Base-by-base conservation (phyloP, 768 basidiomycete genomes). In the Leccinum variicolor region DNA sequence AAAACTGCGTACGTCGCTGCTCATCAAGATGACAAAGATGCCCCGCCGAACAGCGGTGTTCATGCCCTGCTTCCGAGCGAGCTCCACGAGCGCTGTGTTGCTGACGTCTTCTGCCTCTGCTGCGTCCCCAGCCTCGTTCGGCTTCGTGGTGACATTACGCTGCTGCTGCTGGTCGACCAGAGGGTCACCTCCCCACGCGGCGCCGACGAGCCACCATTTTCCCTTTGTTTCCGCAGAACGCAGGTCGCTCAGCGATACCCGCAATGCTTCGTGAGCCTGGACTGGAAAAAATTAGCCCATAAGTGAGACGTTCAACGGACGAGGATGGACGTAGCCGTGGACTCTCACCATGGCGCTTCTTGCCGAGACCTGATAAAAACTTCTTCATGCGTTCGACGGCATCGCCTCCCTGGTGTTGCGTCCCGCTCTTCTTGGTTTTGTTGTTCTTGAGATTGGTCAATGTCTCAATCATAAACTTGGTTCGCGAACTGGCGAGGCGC, bases 171-270 rank as follows among this genome's bases (percentile, higher is more conserved):
- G 82, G 55, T 98, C 95, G 19, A 87, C 79, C 4, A 98, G 81
- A 8, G 97, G 95, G 65, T 98, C 87, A 2, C 95, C 95, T 31
- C 82, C 81, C 96, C 96, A 99, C 1, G 92, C 96, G 1, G 96
- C 93, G 17, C 96, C 97, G 34, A 98, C 92, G 2, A 98, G 80
- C 96, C 97, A 98, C 97, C 97, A 98, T 75, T 97, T 97, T 5
- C 95, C 97, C 68, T 86, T 90, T 11, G 81, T 89, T 55, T 92
- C 85, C 1, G 93, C 87, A 0, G 85, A 83, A 58, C 84, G 90
- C 6, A 98, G 80, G 73, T 98, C 96, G n/a, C 79, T 78, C 23
- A 98, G 77, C 0, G 90, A 86, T 1, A 97, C 85, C 7, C 94
- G 87, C 8, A 99, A 78, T 0, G 94, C 87, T 47, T 98, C 97